These are phyloP conservation scores for Trametes meyenii DNA, from an alignment of 768 basidiomycete species.

Conservation along the genomic window DNA sequence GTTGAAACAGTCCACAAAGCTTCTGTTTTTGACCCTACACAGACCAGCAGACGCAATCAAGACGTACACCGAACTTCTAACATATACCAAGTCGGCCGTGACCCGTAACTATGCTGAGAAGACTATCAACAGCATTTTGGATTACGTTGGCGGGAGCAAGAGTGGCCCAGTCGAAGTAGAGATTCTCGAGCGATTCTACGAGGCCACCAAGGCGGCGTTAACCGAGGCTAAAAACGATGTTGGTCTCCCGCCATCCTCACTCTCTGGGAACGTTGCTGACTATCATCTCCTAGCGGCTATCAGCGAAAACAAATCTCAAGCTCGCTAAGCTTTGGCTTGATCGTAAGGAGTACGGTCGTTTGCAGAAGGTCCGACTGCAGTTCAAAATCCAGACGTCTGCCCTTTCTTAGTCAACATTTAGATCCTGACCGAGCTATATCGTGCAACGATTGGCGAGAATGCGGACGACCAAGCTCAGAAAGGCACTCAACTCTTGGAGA, in stretches of 20 bases:
- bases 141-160: conserved; percentile 93
- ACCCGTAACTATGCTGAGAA: conserved; percentile 98
- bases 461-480: conserved; percentile 88
- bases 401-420: conserved; percentile 32
- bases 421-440: conserved; percentile 79
- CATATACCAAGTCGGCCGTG: conserved; percentile 94
- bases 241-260: conserved; percentile 26
- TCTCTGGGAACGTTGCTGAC: not conserved
- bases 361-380: conserved; percentile 64
- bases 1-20: conserved; percentile 94
- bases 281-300: conserved; percentile 64
- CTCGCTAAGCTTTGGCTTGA: conserved; percentile 97
- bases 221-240: conserved; percentile 98
- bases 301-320: conserved; percentile 95
- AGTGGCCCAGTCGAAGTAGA: conserved; percentile 80
- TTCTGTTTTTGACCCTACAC: conserved; percentile 79
- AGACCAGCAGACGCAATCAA: conserved; percentile 83
- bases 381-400: not conserved
- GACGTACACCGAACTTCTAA: conserved; percentile 84
- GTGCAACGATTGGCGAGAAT: conserved; percentile 63
- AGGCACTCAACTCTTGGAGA: conserved; percentile 92
- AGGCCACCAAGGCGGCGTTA: conserved; percentile 85
- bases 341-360: conserved; percentile 83
- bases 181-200: conserved; percentile 93
- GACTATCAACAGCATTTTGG: conserved; percentile 96